Base-by-base conservation (phyloP, 176 grass and related monocot species). In the Eleusine coracana region DNA sequence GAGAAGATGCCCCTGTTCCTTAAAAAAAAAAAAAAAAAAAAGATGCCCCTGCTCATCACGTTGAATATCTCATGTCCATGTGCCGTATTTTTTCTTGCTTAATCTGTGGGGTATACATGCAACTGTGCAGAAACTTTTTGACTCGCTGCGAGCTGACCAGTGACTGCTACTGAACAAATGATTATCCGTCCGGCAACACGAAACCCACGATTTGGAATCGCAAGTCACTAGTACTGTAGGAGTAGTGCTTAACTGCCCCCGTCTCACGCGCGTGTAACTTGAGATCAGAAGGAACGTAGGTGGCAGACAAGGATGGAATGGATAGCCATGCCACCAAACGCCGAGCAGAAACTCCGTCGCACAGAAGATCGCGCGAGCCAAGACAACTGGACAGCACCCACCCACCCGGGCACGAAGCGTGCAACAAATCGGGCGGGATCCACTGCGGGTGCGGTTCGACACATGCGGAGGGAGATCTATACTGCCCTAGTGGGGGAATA, bases 381-480 rank as follows among this genome's bases (percentile, higher is more conserved):
- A 20, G 58, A 37, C 54, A 21, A 49, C 68, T 21, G 79, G 20
- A 13, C 79, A 20, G 66, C 51, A 71, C 40, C 69, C 80, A 59
- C 66, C 0, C 27, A n/a, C 18, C 51, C 63, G 23, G 18, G 60
- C 58, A 61, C 8, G 58, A 61, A 25, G 58, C 58, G 28, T 62
- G 75, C 55, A 21, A 39, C 74, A 31, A 61, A 83, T 15, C 16
- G 42, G 25, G 67, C 42, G 39, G 63, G 75, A 85, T 85, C 59
- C 59, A 28, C 23, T 28, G 59, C 41, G 62, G 25, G 52, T 40
- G 42, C 21, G 83, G 4, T 42, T 15, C 83, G 37, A 66, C 83
- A 72, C 75, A 79, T 79, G 75, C 44, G 71, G 31, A 63, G 4
- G 29, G 83, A 49, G 83, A 79, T 85, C 67, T 41, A 54, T 66